These are phyloP conservation scores for Lodderomyces margitis DNA, from an alignment of 1,139 yeast genomes.

Conservation along the genomic window DNA sequence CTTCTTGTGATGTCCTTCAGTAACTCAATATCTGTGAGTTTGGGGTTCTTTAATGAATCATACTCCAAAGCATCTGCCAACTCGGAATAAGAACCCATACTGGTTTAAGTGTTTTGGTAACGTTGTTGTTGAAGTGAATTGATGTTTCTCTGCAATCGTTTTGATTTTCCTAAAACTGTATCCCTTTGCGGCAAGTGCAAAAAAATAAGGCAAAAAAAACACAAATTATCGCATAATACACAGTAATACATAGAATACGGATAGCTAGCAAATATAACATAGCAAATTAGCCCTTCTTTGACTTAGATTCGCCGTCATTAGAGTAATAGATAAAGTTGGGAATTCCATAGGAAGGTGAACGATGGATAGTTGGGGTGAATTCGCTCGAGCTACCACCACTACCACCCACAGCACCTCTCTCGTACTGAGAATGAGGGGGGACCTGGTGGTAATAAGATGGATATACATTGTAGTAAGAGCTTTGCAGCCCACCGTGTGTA, in stretches of 20 bases:
- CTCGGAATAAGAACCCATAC: background rate
- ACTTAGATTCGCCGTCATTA: slow-evolving; percentile 7
- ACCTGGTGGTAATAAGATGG: slow-evolving; percentile 15
- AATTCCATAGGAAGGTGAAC: slow-evolving; percentile 11
- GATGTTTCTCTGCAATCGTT: background rate
- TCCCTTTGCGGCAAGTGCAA: slow-evolving; percentile 2
- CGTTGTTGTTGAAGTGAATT: background rate
- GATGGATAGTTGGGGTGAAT: slow-evolving; percentile 3
- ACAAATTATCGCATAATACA: too few relatives aligned
- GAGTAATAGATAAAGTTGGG: slow-evolving; percentile 16
- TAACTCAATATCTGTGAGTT: background rate
- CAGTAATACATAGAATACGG: background rate
- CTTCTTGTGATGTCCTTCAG: background rate
- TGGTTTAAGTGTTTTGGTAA: background rate
- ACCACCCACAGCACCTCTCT: slow-evolving; percentile 1
- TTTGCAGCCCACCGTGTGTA: slow-evolving; percentile 8
- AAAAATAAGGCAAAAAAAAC: too few relatives aligned
- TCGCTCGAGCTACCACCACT: slow-evolving; percentile 2
- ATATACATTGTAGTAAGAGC: slow-evolving; percentile 20
- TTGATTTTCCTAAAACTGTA: background rate
- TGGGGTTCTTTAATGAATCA: background rate
- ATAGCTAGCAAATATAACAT: background rate
- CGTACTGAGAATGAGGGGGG: slow-evolving; percentile 5
- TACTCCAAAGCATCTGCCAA: background rate
- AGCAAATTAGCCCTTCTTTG: slow-evolving; percentile 9